A percentile compares a stretch with the other conserved stretches of the same genome.
phyloP scores from a whole-genome alignment of 305 asterid genomes.

The Coffea humblotiana region DNA sequence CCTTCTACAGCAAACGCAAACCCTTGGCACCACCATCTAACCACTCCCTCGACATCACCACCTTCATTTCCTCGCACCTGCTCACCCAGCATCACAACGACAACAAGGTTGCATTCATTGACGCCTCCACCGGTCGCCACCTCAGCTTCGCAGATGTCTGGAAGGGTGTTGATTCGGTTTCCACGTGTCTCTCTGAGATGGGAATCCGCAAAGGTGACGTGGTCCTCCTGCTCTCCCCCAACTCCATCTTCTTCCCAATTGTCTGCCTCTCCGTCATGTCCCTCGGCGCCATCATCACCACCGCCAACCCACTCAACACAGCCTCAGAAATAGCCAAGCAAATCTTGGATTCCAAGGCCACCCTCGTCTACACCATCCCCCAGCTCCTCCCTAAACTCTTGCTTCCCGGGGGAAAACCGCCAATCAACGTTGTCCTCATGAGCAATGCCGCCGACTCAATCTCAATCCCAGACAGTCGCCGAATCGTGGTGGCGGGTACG shows the following conservation, averaged over 20 bases:
- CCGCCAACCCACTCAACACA: slow-evolving; percentile 87
- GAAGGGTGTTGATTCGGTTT: slow-evolving; percentile 65
- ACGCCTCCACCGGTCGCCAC: slow-evolving; percentile 67
- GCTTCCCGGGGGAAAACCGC: slow-evolving; percentile 11
- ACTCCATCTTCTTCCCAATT: slow-evolving; percentile 78
- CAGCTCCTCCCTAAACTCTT: slow-evolving; percentile 59
- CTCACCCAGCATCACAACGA: slow-evolving; percentile 34
- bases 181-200: slow-evolving; percentile 50
- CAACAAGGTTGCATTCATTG: slow-evolving; percentile 68
- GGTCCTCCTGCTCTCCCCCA: slow-evolving; percentile 70
- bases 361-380: slow-evolving; percentile 60
- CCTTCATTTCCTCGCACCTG: slow-evolving; percentile 75
- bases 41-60: slow-evolving; percentile 52
- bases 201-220: slow-evolving; percentile 72
- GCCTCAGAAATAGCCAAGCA: slow-evolving; percentile 65
- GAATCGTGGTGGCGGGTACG: slow-evolving; percentile 25
- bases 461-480: not conserved
- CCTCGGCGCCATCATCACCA: slow-evolving; percentile 83
- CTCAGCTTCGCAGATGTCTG: slow-evolving; percentile 67
- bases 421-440: slow-evolving; percentile 59
- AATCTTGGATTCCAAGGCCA: slow-evolving; percentile 72
- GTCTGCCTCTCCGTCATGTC: slow-evolving; percentile 79
- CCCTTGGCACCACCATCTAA: slow-evolving; percentile 56
- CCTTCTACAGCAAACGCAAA: slow-evolving; percentile 87
- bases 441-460: not conserved